A percentile compares a stretch with the other conserved stretches of the same genome.
Conservation (phyloP, 768 basidiomycete species). For the Leccinum fibrillosum region DNA sequence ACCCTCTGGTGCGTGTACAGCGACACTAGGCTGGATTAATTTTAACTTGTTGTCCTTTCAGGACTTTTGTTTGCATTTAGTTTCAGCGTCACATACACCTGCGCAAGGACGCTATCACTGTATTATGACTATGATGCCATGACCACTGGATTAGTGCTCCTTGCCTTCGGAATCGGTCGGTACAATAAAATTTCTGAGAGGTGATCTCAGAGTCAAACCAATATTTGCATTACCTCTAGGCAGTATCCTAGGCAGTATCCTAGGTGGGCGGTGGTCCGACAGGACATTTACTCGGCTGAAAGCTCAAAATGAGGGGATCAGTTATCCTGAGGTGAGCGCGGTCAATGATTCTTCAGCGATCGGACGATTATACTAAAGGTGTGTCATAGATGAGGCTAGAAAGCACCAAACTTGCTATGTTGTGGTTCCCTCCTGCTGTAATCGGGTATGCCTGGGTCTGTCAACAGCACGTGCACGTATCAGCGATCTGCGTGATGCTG, state of each 20-base stretch:
- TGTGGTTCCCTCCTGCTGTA: constrained; percentile 51
- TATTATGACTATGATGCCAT: constrained; percentile 70
- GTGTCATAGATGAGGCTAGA: constrained; percentile 63
- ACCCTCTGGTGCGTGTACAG: constrained; percentile 26
- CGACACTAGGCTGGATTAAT: neutral
- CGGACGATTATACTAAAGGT: neutral
- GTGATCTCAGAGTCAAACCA: neutral
- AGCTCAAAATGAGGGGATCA: constrained; percentile 43
- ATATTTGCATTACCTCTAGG: constrained; percentile 28
- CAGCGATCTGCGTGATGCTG: constrained; percentile 69
- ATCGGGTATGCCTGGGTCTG: constrained; percentile 79
- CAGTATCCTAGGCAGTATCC: constrained; percentile 49
- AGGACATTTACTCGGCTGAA: constrained; percentile 43
- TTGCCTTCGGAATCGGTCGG: constrained; percentile 70
- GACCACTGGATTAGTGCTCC: constrained; percentile 71
- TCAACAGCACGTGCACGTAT: constrained; percentile 58
- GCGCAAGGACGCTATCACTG: constrained; percentile 64
- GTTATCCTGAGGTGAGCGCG: constrained; percentile 60
- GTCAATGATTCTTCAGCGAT: neutral
- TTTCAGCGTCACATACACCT: constrained; percentile 72
- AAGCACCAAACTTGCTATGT: constrained; percentile 58
- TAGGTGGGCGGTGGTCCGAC: constrained; percentile 64
- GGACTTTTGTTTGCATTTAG: constrained; percentile 70
- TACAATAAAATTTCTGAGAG: neutral
- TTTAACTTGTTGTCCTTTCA: constrained; percentile 20